Percentiles rank a stretch among this genome's conserved stretches.
phyloP scores from a whole-genome alignment of 2,329 filamentous ascomycete genomes.

The Fusarium sp. region DNA sequence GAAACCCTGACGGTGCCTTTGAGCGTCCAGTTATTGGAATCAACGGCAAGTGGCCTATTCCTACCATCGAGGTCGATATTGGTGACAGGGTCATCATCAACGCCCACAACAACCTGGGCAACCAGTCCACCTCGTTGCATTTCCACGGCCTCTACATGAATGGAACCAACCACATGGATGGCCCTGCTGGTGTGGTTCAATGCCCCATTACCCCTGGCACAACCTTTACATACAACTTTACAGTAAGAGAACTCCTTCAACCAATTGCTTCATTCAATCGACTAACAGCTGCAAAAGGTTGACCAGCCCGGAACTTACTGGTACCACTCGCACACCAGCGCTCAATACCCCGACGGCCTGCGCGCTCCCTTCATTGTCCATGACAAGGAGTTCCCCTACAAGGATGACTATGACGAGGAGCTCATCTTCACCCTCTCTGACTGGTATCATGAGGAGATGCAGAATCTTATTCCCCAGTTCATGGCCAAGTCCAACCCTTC shows the following conservation, averaged over 20 bases:
- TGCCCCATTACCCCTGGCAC: slow-evolving; percentile 73
- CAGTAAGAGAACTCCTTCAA: slow-evolving; percentile 54
- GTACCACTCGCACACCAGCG: slow-evolving; percentile 79
- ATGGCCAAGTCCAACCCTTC: slow-evolving; percentile 67
- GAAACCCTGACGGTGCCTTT: slow-evolving; percentile 75
- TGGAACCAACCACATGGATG: slow-evolving; percentile 77
- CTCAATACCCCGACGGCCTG: slow-evolving; percentile 78
- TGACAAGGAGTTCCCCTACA: slow-evolving; percentile 70
- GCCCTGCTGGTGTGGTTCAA: slow-evolving; percentile 73
- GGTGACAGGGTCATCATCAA: slow-evolving; percentile 73
- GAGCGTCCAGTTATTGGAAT: slow-evolving; percentile 78
- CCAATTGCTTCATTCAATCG: not conserved
- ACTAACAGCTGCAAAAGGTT: slow-evolving; percentile 52
- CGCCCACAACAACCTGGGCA: slow-evolving; percentile 69
- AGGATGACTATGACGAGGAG: slow-evolving; percentile 70
- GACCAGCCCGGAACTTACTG: slow-evolving; percentile 81
- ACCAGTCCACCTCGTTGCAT: slow-evolving; percentile 73
- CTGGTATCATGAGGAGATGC: slow-evolving; percentile 75
- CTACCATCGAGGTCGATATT: slow-evolving; percentile 70
- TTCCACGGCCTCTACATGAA: slow-evolving; percentile 81
- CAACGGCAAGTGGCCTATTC: slow-evolving; percentile 81
- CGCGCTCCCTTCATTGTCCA: slow-evolving; percentile 74
- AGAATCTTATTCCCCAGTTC: slow-evolving; percentile 59
- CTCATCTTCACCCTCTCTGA: slow-evolving; percentile 74
- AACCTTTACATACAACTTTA: slow-evolving; percentile 77